Base-by-base conservation (phyloP, 2,329 filamentous ascomycete species). In the Macroventuria anomochaeta region DNA sequence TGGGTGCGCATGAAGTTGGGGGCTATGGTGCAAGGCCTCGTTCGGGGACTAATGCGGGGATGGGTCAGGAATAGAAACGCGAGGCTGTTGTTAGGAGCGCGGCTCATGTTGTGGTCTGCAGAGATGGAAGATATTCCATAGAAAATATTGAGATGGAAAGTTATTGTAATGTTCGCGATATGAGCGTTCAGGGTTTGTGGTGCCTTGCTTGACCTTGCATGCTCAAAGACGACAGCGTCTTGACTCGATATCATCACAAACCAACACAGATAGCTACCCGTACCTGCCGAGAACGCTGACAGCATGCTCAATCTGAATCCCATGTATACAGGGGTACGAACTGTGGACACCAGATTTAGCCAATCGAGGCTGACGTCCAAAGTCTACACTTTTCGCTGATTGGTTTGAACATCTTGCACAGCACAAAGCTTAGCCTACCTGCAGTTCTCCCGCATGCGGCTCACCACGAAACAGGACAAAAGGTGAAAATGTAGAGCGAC, bases 21-120 rank as follows among this genome's bases (percentile, higher is more conserved):
- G 52, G 52, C 52, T 49, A 29, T 43, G 40, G 28, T 44, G 28
- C 2, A 18, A 49, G 46, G 52, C 46, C 46, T 50, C 34, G 13
- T 40, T 55, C 52, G 52, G 52, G 52, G 46, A 55, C 41, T 44
- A 39, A 25, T 40, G 52, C 40, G 52, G 52, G 50, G 34, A 39
- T 44, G 17, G 18, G 33, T 26, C 49, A 53, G 34, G 33, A 55
- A 55, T 49, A 55, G 52, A 34, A 55, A 46, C 46, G 29, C 39
- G 33, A 49, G 39, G 43, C 39, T 28, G 44, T 8, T 28, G 20
- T 23, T 36, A 20, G 15, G 12, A 42, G 36, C n/a, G 36, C 21
- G 23, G 23, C 34, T 31, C 5, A 26, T n/a, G 8, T 21, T 15
- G 34, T 13, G 18, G 2, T 40, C 4, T 13, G n/a, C n/a, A 39